Evolutionary conservation across 2,329 filamentous ascomycete genomes (phyloP).

Genomic region (Clathrospora elynae): DNA sequence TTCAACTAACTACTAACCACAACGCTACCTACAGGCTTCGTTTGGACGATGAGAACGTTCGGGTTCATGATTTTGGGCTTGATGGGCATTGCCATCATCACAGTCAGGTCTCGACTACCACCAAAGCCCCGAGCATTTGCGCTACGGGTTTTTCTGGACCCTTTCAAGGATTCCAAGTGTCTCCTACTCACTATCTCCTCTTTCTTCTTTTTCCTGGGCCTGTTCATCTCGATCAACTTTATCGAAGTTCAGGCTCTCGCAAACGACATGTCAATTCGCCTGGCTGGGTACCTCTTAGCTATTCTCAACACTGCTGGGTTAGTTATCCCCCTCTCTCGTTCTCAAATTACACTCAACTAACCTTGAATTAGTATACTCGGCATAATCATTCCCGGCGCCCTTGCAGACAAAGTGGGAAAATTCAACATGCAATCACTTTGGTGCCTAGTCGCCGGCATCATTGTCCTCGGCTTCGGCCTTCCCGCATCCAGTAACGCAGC

Average conservation of each 20-base stretch:
- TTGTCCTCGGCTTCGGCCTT: slow-evolving; percentile 55
- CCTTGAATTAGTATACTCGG: slow-evolving; percentile 56
- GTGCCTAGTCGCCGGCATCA: slow-evolving; percentile 47
- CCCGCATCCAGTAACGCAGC: slow-evolving; percentile 54
- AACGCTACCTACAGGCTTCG: too few relatives aligned
- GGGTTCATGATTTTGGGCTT: slow-evolving; percentile 66
- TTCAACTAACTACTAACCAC: too few relatives aligned
- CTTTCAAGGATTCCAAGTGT: slow-evolving; percentile 52
- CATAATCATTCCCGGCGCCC: slow-evolving; percentile 59
- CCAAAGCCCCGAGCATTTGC: slow-evolving; percentile 46
- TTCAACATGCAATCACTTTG: slow-evolving; percentile 54
- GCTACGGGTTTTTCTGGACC: slow-evolving; percentile 35
- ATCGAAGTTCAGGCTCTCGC: slow-evolving; percentile 53
- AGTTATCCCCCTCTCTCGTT: slow-evolving; percentile 32
- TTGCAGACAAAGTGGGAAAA: slow-evolving; percentile 60
- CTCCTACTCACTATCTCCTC: slow-evolving; percentile 53
- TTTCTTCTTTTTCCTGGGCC: slow-evolving; percentile 65
- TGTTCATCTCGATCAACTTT: slow-evolving; percentile 62
- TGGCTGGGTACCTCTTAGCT: slow-evolving; percentile 60
- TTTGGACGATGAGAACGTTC: slow-evolving; percentile 63
- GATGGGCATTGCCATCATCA: slow-evolving; percentile 59
- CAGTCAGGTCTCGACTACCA: slow-evolving; percentile 58
- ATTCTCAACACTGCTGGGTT: slow-evolving; percentile 58
- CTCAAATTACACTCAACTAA: neutral
- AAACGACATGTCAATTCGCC: slow-evolving; percentile 54